phyloP scores from a whole-genome alignment of 768 basidiomycete genomes.

The Amanita muscaria region DNA sequence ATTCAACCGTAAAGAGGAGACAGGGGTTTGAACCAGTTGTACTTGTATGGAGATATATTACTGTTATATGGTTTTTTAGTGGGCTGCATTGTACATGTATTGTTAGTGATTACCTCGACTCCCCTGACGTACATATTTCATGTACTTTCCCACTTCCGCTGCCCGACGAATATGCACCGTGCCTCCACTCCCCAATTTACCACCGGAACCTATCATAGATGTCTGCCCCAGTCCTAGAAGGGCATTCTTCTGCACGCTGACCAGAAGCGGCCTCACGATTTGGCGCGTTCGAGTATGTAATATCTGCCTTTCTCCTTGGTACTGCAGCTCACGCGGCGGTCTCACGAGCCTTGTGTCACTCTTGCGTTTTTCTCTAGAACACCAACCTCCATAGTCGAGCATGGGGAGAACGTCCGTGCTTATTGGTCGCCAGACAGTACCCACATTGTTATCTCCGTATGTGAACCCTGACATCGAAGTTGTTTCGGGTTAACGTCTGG shows the following conservation, averaged over 20 bases:
- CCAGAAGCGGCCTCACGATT: slow-evolving; percentile 60
- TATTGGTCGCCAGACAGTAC: slow-evolving; percentile 82
- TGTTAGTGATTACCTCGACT: slow-evolving; percentile 3
- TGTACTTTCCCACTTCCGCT: slow-evolving; percentile 85
- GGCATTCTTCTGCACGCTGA: slow-evolving; percentile 70
- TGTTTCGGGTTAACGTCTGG: slow-evolving; percentile 2
- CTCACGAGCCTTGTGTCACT: slow-evolving; percentile 71
- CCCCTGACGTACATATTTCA: slow-evolving; percentile 20
- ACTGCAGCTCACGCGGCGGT: too few species aligned
- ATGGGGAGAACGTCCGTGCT: slow-evolving; percentile 69
- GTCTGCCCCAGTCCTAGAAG: slow-evolving; percentile 62
- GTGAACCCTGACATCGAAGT: slow-evolving; percentile 17
- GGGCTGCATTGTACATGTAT: slow-evolving; percentile 7
- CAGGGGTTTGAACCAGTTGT: neutral
- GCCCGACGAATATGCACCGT: slow-evolving; percentile 64
- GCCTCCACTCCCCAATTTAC: slow-evolving; percentile 58
- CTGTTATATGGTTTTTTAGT: neutral
- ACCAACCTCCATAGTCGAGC: slow-evolving; percentile 65
- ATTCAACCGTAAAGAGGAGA: slow-evolving; percentile 21
- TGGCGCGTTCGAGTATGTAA: slow-evolving; percentile 81
- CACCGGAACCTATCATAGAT: slow-evolving; percentile 48
- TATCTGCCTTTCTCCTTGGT: too few species aligned
- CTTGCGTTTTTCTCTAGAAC: slow-evolving; percentile 72
- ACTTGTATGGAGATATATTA: neutral
- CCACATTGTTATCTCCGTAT: slow-evolving; percentile 72